A percentile compares a stretch with the other conserved stretches of the same genome.
phyloP scores from a whole-genome alignment of 148 eudicot species.

The Dianthus caryophyllus region DNA sequence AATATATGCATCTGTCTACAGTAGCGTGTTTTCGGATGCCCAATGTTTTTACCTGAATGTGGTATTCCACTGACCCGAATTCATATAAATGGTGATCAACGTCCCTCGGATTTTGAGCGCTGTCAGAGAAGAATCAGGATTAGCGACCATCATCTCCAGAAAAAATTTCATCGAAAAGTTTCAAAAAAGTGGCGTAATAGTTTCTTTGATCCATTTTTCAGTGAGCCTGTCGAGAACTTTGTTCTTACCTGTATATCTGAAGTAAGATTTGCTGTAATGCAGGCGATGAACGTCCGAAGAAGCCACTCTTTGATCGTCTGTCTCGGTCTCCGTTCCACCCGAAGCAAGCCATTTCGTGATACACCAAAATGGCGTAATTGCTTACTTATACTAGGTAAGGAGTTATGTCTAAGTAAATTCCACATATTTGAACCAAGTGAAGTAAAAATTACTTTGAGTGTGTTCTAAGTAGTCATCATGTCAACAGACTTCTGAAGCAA shows the following conservation, averaged over 20 bases:
- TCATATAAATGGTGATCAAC: constrained; percentile 77
- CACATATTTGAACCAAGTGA: constrained; percentile 24
- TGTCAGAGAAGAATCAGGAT: constrained; percentile 30
- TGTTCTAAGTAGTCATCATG: constrained; percentile 29
- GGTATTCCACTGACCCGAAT: constrained; percentile 87
- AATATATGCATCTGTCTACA: neutral
- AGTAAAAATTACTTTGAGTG: constrained; percentile 23
- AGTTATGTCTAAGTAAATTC: constrained; percentile 8
- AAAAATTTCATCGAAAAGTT: no score
- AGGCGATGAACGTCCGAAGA: constrained; percentile 32
- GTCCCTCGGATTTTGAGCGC: constrained; percentile 58
- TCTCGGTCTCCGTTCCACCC: constrained; percentile 12
- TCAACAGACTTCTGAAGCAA: constrained; percentile 27
- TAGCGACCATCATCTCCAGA: constrained; percentile 10
- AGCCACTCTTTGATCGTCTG: constrained; percentile 17
- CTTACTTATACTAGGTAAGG: constrained; percentile 9
- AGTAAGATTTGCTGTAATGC: constrained; percentile 31
- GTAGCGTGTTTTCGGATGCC: neutral
- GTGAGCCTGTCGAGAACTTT: no score
- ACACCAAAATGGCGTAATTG: no score
- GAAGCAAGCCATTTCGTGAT: constrained; percentile 26
- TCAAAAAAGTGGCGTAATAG: neutral
- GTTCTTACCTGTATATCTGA: constrained; percentile 24
- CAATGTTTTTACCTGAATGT: constrained; percentile 54
- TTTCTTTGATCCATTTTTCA: no score